Conservation (phyloP, 257 asterid genomes). For the Catharanthus roseus region DNA sequence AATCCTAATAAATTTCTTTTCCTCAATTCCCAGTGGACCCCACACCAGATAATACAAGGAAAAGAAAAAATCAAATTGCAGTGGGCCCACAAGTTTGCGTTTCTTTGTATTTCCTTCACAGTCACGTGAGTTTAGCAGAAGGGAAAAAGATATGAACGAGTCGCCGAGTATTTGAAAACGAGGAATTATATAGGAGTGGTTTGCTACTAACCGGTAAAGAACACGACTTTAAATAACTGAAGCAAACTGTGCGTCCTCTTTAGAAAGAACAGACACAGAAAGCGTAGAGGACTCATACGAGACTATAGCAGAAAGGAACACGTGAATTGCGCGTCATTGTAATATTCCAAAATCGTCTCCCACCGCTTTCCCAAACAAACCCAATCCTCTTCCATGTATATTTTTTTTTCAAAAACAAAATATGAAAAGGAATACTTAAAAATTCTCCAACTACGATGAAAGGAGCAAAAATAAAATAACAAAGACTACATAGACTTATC, state of each 20-base stretch:
- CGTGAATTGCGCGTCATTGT: constrained; percentile 11
- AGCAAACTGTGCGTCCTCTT: not conserved
- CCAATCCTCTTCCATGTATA: not conserved
- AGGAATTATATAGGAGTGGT: no score
- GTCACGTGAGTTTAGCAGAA: constrained; percentile 10
- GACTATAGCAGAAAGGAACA: not conserved
- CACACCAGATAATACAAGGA: no score
- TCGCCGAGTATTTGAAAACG: constrained; percentile 10
- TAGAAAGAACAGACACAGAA: not conserved
- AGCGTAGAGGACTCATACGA: not conserved
- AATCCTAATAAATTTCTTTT: no score
- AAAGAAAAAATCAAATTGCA: no score
- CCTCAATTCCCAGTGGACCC: no score
- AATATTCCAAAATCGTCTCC: constrained; percentile 1
- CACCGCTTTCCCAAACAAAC: not conserved
- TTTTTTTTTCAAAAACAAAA: no score
- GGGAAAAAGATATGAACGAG: not conserved
- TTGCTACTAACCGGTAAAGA: not conserved
- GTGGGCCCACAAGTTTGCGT: not conserved
- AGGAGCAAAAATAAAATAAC: not conserved
- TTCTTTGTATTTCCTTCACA: constrained; percentile 2
- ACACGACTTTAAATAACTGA: not conserved
- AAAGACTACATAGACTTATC: no score
- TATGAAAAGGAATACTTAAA: no score
- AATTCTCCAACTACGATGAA: not conserved